Percentiles rank a stretch among this genome's conserved stretches.
These are phyloP conservation scores for Rosellinia necatrix DNA, from an alignment of 2,329 filamentous ascomycete genomes.

Conservation along the genomic window DNA sequence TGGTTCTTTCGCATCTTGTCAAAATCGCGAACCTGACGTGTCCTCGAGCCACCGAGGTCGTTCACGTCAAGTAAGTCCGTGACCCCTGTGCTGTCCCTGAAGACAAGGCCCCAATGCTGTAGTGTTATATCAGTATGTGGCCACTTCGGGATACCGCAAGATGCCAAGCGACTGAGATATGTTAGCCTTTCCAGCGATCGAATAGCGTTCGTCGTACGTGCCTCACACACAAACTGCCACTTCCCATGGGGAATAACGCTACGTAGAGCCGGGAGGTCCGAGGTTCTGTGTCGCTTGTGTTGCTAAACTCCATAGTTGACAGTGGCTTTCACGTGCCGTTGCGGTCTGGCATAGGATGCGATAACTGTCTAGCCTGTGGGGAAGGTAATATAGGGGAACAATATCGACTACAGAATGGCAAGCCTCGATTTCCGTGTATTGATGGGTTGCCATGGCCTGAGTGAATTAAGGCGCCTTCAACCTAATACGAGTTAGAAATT, in stretches of 20 bases:
- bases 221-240: conserved; percentile 3
- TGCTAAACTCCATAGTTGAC: background rate
- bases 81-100: background rate
- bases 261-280: background rate
- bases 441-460: no score
- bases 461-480: no score
- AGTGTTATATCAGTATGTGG: background rate
- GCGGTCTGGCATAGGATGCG: background rate
- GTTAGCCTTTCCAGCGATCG: no score
- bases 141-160: background rate
- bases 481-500: no score
- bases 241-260: conserved; percentile 2
- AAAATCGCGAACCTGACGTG: conserved; percentile 2
- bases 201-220: no score
- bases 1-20: background rate
- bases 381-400: no score
- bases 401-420: no score
- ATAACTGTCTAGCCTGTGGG: no score
- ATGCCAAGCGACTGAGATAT: background rate
- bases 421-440: no score
- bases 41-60: background rate
- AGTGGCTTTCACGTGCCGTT: background rate
- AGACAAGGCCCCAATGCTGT: conserved; percentile 9
- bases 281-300: background rate
- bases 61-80: background rate